Evolutionary conservation across 2,329 filamentous ascomycete species (phyloP), one percentile per base, ranked within the genome.

Genomic region (Ophioceras dolichostomum): DNA sequence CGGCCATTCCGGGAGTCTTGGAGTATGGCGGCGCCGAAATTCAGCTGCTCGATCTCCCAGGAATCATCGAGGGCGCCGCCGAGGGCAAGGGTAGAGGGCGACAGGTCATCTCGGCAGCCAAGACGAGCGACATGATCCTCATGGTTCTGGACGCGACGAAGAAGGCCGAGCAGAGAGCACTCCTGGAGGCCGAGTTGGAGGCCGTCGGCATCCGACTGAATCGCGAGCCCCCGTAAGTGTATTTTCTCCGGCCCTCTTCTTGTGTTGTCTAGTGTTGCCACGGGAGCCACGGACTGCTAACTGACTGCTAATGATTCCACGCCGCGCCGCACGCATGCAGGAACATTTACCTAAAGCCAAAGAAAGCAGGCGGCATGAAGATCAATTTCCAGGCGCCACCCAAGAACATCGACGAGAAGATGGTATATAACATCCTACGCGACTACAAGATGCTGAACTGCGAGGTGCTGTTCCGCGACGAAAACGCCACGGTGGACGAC

Each of bases 391-490:
- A 87, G 52, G 64, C 76, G 4, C 83, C 91, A 3, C 89, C 91
- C 4, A 96, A 96, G 59, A 65, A 82, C 42, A 68, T 98, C 41
- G 91, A 98, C 60, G 89, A 98, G 60, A 95, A 93, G 65, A 94
- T 98, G 84, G 70, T 98, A 41, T 94, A 81, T 69, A 95, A 94
- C 65, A 95, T 98, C 54, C 70, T 98, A 36, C 82, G 86, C 48
- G 91, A 98, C 69, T 98, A 98, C 76, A 95, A 95, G 67, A 87
- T 98, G 49, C 75, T 98, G 42, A 98, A 98, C 66, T 91, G 83
- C 61, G 91, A 98, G 59, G 88, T 98, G 1, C 74, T 98, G 17
- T 77, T 98, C 13, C 83, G 91, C 50, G 91, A 98, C 56, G 91
- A 98, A 54, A 79, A 93, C 56, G 86, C 83, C 29, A 96, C 91